Percentiles rank a stretch among this genome's conserved stretches.
These are phyloP conservation scores for Kazachstania africana DNA, from an alignment of 805 yeast species.

Conservation along the genomic window DNA sequence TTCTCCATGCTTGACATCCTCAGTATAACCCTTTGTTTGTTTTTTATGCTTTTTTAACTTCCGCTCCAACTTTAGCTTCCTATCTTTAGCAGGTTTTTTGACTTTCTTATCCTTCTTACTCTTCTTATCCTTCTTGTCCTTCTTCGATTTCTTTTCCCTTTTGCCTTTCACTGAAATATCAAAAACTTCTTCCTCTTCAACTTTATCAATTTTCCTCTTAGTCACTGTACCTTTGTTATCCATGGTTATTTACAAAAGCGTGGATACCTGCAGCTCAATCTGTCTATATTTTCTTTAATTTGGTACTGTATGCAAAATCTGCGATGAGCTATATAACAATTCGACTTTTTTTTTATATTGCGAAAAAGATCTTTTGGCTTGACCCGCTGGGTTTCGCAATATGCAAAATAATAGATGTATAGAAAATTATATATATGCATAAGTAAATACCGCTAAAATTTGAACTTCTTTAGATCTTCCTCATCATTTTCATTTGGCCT, in stretches of 20 bases:
- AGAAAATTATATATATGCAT: too few relatives aligned
- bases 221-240: slow-evolving; percentile 1
- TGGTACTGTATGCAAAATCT: too few relatives aligned
- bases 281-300: too few relatives aligned
- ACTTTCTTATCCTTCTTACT: not conserved
- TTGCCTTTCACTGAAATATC: slow-evolving; percentile 5
- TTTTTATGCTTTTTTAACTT: not conserved
- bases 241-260: too few relatives aligned
- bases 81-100: not conserved
- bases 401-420: too few relatives aligned
- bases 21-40: not conserved
- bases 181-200: slow-evolving; percentile 9
- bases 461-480: slow-evolving; percentile 11
- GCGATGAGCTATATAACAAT: too few relatives aligned
- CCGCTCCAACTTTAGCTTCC: too few relatives aligned
- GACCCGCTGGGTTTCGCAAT: too few relatives aligned
- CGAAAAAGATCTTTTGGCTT: too few relatives aligned
- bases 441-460: slow-evolving; percentile 7
- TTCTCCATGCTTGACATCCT: too few relatives aligned
- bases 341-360: too few relatives aligned
- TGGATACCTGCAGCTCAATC: too few relatives aligned
- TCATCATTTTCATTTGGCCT: slow-evolving; percentile 2
- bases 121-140: slow-evolving; percentile 4
- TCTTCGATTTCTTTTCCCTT: slow-evolving; percentile 7
- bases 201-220: slow-evolving; percentile 4